These are phyloP conservation scores for Chenopodium formosanum DNA, from an alignment of 148 eudicot genomes.

Conservation along the genomic window DNA sequence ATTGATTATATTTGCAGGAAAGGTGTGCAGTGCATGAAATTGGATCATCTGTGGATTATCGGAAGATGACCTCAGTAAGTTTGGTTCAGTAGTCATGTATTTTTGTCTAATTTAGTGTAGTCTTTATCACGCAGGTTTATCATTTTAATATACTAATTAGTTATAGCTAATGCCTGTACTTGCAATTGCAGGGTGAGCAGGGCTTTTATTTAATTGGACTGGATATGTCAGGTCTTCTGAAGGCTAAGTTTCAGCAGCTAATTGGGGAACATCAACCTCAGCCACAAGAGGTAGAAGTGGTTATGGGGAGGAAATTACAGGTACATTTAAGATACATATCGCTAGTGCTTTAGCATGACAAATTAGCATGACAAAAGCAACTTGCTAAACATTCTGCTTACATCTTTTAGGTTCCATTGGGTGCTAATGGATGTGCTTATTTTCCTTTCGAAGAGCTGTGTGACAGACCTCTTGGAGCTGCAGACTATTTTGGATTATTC, in stretches of 20 bases:
- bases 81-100: not conserved
- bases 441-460: slow-evolving; percentile 83
- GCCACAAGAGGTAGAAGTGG: slow-evolving; percentile 82
- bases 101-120: not conserved
- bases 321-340: slow-evolving; percentile 32
- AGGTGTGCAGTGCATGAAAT: slow-evolving; percentile 75
- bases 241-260: slow-evolving; percentile 54
- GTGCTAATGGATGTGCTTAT: slow-evolving; percentile 88
- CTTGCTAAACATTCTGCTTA: not conserved
- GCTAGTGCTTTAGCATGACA: not conserved
- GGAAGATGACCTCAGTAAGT: slow-evolving; percentile 79
- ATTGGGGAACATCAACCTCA: slow-evolving; percentile 49
- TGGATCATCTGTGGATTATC: slow-evolving; percentile 82
- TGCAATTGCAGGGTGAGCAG: slow-evolving; percentile 57
- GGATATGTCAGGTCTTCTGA: slow-evolving; percentile 52
- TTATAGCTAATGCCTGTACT: not conserved
- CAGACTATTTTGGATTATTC: slow-evolving; percentile 85
- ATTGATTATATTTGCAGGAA: slow-evolving; percentile 49
- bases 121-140: not conserved
- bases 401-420: slow-evolving; percentile 57
- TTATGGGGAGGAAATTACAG: slow-evolving; percentile 88
- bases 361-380: not conserved
- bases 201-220: slow-evolving; percentile 74
- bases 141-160: not conserved
- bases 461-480: slow-evolving; percentile 93